Conservation (phyloP, 495 filamentous ascomycete species). For the Physcia stellaris region DNA sequence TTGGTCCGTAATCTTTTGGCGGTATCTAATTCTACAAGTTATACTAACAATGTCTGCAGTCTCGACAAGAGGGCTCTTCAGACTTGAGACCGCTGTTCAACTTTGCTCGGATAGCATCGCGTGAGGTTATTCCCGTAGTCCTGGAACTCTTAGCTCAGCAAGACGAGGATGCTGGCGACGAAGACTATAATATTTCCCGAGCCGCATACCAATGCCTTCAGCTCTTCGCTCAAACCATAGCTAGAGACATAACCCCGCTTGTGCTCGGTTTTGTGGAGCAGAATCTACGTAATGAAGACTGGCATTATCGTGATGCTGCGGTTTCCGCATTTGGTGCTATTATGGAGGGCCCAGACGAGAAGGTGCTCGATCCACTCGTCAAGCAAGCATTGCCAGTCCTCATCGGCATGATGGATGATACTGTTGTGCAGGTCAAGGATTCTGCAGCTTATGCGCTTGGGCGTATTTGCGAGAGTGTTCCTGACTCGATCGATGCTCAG, state of each 20-base stretch:
- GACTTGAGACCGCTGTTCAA: slow-evolving; percentile 83
- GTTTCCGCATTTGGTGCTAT: slow-evolving; percentile 98
- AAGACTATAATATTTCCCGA: slow-evolving; percentile 93
- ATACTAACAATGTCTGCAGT: slow-evolving; percentile 16
- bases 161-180: slow-evolving; percentile 90
- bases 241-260: slow-evolving; percentile 61
- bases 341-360: slow-evolving; percentile 94
- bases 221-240: slow-evolving; percentile 85
- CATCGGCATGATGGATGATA: slow-evolving; percentile 92
- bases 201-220: slow-evolving; percentile 94
- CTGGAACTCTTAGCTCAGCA: slow-evolving; percentile 83
- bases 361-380: slow-evolving; percentile 74
- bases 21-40: background rate
- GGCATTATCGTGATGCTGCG: slow-evolving; percentile 85
- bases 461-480: slow-evolving; percentile 82
- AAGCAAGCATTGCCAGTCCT: slow-evolving; percentile 86
- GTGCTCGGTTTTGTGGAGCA: slow-evolving; percentile 83
- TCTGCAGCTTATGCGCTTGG: slow-evolving; percentile 96
- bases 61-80: slow-evolving; percentile 55
- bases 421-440: slow-evolving; percentile 77
- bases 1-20: slow-evolving; percentile 40
- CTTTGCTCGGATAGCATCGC: slow-evolving; percentile 77
- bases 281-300: slow-evolving; percentile 80
- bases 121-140: slow-evolving; percentile 85
- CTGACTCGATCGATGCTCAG: slow-evolving; percentile 72